Evolutionary conservation across 2,329 filamentous ascomycete species (phyloP).

Genomic region (Camptophora hylomeconis): DNA sequence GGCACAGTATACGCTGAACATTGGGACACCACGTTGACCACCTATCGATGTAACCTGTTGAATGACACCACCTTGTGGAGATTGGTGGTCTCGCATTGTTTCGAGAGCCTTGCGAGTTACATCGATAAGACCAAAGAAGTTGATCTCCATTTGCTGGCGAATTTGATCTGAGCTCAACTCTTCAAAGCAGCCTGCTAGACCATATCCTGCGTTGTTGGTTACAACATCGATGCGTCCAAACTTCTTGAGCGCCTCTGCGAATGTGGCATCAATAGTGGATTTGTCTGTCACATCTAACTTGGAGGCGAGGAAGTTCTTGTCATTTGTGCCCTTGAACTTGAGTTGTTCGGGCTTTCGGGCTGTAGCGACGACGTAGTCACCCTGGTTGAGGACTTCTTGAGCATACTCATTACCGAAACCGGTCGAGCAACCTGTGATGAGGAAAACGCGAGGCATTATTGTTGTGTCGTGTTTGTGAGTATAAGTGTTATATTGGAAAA

Average conservation of each 20-base stretch:
- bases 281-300: constrained; percentile 39
- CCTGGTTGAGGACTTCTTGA: constrained; percentile 24
- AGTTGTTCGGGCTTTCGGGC: constrained; percentile 23
- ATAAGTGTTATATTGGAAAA: too few species aligned
- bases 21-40: constrained; percentile 25
- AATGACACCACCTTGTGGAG: constrained; percentile 36
- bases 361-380: constrained; percentile 31
- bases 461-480: too few species aligned
- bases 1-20: constrained; percentile 27
- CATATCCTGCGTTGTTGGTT: constrained; percentile 50
- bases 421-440: constrained; percentile 33
- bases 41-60: constrained; percentile 44
- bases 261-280: constrained; percentile 32
- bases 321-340: constrained; percentile 9
- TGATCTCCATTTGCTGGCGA: constrained; percentile 43
- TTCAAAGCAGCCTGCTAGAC: constrained; percentile 41
- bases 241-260: constrained; percentile 28
- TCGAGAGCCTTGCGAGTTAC: constrained; percentile 29
- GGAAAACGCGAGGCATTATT: constrained; percentile 17
- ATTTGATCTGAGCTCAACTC: constrained; percentile 36
- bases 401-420: constrained; percentile 30
- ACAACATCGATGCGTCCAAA: constrained; percentile 47
- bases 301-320: constrained; percentile 33
- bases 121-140: constrained; percentile 45
- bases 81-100: constrained; percentile 17